phyloP scores from a whole-genome alignment of 441 rosid species.

The Cnidoscolus chayamansa region DNA sequence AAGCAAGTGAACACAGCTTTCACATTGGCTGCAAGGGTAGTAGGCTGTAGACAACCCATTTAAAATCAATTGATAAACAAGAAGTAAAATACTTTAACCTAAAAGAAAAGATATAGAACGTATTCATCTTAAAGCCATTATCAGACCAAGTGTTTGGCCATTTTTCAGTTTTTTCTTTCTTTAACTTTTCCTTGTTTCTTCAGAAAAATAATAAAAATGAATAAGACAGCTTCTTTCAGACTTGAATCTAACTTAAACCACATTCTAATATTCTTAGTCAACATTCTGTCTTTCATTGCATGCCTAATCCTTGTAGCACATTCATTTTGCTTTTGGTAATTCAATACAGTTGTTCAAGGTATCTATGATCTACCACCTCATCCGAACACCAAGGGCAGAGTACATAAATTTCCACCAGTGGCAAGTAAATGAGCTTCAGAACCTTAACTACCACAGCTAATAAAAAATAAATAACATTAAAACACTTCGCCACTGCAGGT shows the following conservation, averaged over 20 bases:
- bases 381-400: neutral
- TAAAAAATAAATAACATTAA: neutral
- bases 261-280: too few species aligned
- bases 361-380: slow-evolving; percentile 6
- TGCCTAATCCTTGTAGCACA: too few species aligned
- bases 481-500: neutral
- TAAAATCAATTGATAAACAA: slow-evolving; percentile 27
- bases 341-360: neutral
- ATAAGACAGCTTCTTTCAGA: neutral
- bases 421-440: neutral
- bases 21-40: slow-evolving; percentile 76
- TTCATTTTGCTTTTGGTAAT: too few species aligned
- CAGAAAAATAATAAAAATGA: neutral
- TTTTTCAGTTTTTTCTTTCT: neutral
- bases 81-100: neutral
- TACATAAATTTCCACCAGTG: neutral
- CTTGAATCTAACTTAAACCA: too few species aligned
- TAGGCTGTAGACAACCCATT: slow-evolving; percentile 54
- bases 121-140: neutral
- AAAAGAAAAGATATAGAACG: neutral
- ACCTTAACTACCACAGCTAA: neutral
- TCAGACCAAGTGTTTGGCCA: neutral
- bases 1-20: slow-evolving; percentile 89
- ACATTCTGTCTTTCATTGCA: too few species aligned
- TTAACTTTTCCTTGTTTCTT: neutral